These are phyloP conservation scores for Dryadomyces quercus-mongolicae DNA, from an alignment of 2,329 filamentous ascomycete species.

Conservation along the genomic window DNA sequence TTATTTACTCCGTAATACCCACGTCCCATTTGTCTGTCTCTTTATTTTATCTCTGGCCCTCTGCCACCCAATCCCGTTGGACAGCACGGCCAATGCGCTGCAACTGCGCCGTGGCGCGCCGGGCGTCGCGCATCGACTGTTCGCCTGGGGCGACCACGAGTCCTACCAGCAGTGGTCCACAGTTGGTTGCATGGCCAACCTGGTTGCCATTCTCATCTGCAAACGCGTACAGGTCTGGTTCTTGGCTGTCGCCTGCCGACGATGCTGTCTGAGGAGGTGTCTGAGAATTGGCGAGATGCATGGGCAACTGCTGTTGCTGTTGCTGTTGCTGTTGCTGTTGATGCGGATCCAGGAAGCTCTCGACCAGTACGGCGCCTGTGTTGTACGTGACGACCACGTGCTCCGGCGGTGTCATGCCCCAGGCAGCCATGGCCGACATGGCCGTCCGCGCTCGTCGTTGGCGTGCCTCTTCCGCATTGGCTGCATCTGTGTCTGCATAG, in stretches of 20 bases:
- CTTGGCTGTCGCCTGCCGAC: no score
- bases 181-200: conserved; percentile 12
- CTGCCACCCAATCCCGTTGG: conserved; percentile 38
- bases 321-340: neutral
- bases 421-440: conserved; percentile 8
- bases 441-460: neutral
- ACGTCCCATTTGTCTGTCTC: neutral
- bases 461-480: no score
- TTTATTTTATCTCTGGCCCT: conserved; percentile 10
- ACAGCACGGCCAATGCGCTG: conserved; percentile 43
- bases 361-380: conserved; percentile 19
- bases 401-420: conserved; percentile 35
- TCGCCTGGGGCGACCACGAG: conserved; percentile 39
- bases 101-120: conserved; percentile 37
- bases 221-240: neutral
- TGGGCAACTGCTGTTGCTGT: neutral
- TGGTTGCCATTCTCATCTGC: conserved; percentile 3
- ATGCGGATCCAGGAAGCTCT: conserved; percentile 33
- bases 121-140: conserved; percentile 36
- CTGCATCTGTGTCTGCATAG: conserved; percentile 5
- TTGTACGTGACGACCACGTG: conserved; percentile 48
- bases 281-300: neutral
- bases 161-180: conserved; percentile 40
- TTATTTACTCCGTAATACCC: neutral
- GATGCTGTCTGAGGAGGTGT: neutral